Base-by-base conservation (phyloP, 1,284 basidiomycete genomes). In the Pseudozyma thailandica region DNA sequence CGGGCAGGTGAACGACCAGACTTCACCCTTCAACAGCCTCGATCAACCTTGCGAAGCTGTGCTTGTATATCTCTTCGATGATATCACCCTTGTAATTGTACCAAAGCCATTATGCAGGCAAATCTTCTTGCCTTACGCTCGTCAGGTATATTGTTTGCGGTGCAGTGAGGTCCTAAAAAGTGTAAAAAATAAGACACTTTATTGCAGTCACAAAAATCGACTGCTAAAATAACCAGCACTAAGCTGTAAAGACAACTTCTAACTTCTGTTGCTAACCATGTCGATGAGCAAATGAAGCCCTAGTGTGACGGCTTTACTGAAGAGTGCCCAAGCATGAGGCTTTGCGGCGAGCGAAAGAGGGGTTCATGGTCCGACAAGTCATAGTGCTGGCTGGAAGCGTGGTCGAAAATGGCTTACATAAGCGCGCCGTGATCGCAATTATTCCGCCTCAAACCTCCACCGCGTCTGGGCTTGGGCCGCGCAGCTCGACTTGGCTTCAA, bases 391-490 rank as follows among this genome's bases (percentile, higher is more conserved):
- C 10, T 8, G 6, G 1, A 26, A 35, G 23, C 21, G 10, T 8
- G 20, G 15, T 12, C n/a, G n/a, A 12, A 23, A 9, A 6, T 1
- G 51, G 63, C 56, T 66, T 66, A 66, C 28, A 35, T 66, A 66
- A 66, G 48, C 62, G 54, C 18, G 8, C 28, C 44, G 63, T 66
- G 63, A 66, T 66, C 63, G 63, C 56, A 26, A 39, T 18, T 33
- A 35, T 49, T 30, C 45, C 38, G 20, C 39, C 16, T 51, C 37
- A 41, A 51, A 66, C 63, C 63, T 66, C 63, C 63, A 66, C 63
- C 63, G 63, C 63, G 63, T 66, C 46, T 50, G 33, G 28, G 56
- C 62, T 59, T 45, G 52, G 57, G 63, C 63, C 63, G 63, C 63
- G 63, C 56, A 60, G 48, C 50, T 55, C 42, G 21, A 44, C 25